Evolutionary conservation across 768 basidiomycete species (phyloP).

Genomic region (Auriscalpium vulgare): DNA sequence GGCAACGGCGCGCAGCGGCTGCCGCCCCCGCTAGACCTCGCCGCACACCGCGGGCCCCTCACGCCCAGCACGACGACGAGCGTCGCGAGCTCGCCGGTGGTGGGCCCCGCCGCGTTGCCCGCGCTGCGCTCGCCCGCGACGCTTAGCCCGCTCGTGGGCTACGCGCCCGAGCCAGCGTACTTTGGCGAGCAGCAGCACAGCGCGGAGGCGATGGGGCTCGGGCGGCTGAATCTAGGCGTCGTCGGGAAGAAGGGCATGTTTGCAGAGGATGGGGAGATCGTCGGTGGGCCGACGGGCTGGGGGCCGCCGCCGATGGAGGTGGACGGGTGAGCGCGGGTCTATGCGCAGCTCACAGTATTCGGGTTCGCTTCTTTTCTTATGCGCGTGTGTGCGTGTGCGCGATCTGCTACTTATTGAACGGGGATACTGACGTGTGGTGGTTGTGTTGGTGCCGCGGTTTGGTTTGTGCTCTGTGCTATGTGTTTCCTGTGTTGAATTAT

Average conservation of each 20-base stretch:
- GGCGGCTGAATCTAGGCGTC: conserved; percentile 7
- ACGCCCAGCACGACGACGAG: conserved; percentile 10
- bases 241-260: conserved; percentile 16
- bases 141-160: conserved; percentile 7
- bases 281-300: background rate
- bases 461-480: too few relatives aligned
- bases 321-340: conserved; percentile 2
- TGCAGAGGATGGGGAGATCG: conserved; percentile 13
- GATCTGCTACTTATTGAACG: too few relatives aligned
- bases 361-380: too few relatives aligned
- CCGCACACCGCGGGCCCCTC: conserved; percentile 6
- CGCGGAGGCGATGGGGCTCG: conserved; percentile 2
- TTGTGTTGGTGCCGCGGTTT: too few relatives aligned
- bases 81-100: conserved; percentile 3
- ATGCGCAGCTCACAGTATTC: too few relatives aligned
- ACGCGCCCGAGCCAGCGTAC: conserved; percentile 1
- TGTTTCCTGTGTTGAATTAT: too few relatives aligned
- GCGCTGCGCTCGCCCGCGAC: background rate
- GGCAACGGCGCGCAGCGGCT: background rate
- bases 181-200: background rate
- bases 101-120: conserved; percentile 5
- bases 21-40: conserved; percentile 9
- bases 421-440: too few relatives aligned
- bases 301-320: conserved; percentile 10
- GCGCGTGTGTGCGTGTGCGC: too few relatives aligned